A percentile compares a stretch with the other conserved stretches of the same genome.
These are phyloP conservation scores for Phytophthora quininea DNA, from an alignment of 352 stramenopile species.

Conservation along the genomic window DNA sequence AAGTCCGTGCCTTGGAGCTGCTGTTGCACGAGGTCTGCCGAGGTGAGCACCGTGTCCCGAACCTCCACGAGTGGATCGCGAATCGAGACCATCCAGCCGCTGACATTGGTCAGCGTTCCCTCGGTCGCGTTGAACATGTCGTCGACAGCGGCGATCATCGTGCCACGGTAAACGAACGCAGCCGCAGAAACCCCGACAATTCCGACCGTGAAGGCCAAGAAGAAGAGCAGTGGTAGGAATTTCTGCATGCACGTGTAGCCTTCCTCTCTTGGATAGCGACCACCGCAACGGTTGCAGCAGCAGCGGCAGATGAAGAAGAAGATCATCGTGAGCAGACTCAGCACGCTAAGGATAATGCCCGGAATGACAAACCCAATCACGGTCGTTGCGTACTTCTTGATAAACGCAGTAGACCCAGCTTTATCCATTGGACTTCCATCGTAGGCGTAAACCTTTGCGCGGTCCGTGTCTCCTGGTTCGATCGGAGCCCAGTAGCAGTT, in stretches of 20 bases:
- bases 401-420: constrained; percentile 25
- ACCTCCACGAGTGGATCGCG: constrained; percentile 50
- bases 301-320: constrained; percentile 79
- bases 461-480: constrained; percentile 32
- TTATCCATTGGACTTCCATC: constrained; percentile 36
- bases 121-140: constrained; percentile 51
- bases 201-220: constrained; percentile 59
- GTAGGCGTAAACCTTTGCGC: constrained; percentile 38
- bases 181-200: constrained; percentile 54
- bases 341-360: constrained; percentile 54
- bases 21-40: constrained; percentile 33
- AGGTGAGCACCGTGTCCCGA: constrained; percentile 43
- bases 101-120: constrained; percentile 45
- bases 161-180: constrained; percentile 63
- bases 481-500: constrained; percentile 75
- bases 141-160: constrained; percentile 44
- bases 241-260: constrained; percentile 78
- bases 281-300: constrained; percentile 77
- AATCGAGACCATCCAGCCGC: constrained; percentile 47
- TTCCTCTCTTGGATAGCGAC: constrained; percentile 55
- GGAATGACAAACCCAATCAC: constrained; percentile 63
- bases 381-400: constrained; percentile 60
- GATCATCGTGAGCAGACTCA: constrained; percentile 72
- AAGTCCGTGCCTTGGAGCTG: constrained; percentile 48
- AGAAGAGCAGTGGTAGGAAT: constrained; percentile 69